Percentiles rank a stretch among this genome's conserved stretches.
phyloP scores from a whole-genome alignment of 257 asterid species.

The Ajuga chamaepitys region DNA sequence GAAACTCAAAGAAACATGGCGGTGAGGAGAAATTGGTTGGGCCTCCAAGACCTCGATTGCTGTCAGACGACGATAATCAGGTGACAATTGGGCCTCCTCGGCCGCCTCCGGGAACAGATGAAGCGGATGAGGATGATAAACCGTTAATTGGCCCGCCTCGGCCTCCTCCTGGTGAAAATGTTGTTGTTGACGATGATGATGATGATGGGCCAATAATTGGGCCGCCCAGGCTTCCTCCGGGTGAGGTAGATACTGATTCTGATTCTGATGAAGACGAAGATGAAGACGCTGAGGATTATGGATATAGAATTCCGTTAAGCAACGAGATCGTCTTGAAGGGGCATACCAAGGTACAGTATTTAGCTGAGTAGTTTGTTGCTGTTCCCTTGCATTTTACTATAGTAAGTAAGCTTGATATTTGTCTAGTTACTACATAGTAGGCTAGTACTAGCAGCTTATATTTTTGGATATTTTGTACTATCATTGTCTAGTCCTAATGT shows the following conservation, averaged over 20 bases:
- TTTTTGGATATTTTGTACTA: not conserved
- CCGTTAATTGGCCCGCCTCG: conserved; percentile 53
- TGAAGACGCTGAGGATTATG: conserved; percentile 46
- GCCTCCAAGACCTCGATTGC: conserved; percentile 39
- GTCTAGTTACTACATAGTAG: not conserved
- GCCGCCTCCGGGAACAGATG: conserved; percentile 29
- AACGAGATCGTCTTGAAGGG: conserved; percentile 92
- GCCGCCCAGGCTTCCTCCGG: conserved; percentile 57
- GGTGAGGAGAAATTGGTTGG: conserved; percentile 31
- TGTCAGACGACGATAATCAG: conserved; percentile 24
- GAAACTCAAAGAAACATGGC: conserved; percentile 3
- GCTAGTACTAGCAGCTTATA: not conserved
- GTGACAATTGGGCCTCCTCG: conserved; percentile 43
- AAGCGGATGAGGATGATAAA: conserved; percentile 33
- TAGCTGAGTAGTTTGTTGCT: not conserved
- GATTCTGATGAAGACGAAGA: conserved; percentile 54
- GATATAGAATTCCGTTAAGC: conserved; percentile 69
- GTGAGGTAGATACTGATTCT: conserved; percentile 7
- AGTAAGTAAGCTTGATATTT: not conserved
- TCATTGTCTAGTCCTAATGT: not conserved
- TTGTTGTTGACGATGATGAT: conserved; percentile 18
- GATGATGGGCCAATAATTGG: conserved; percentile 41
- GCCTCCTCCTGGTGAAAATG: conserved; percentile 25
- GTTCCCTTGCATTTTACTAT: not conserved
- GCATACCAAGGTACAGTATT: conserved; percentile 63